Evolutionary conservation across 768 basidiomycete species (phyloP).

Genomic region (Boletus coccyginus): DNA sequence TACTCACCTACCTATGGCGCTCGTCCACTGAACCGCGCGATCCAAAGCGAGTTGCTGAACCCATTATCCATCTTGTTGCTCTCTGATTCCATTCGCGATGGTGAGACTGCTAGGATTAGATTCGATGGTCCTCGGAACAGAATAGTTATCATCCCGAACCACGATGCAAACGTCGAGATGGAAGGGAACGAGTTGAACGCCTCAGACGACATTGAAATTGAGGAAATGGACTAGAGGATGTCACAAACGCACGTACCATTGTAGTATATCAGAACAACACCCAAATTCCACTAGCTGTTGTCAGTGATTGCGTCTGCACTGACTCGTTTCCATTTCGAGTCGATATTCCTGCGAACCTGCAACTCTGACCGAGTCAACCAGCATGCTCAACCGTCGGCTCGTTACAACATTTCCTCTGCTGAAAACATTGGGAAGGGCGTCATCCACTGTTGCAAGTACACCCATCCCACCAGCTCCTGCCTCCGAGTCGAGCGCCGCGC

Average conservation of each 20-base stretch:
- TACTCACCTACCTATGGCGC: constrained; percentile 88
- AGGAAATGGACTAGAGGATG: constrained; percentile 17
- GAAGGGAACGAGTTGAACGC: constrained; percentile 59
- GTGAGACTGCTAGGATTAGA: constrained; percentile 69
- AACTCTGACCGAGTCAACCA: not conserved
- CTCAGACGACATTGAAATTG: constrained; percentile 44
- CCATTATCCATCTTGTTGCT: constrained; percentile 85
- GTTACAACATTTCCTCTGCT: constrained; percentile 16
- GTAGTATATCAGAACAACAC: not conserved
- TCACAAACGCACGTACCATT: not conserved
- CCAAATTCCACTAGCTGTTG: not conserved
- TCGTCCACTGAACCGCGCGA: constrained; percentile 85
- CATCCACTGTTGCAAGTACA: constrained; percentile 21
- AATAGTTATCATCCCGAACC: constrained; percentile 78
- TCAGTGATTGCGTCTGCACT: too few species aligned
- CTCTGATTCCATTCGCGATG: constrained; percentile 77
- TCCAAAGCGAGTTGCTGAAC: constrained; percentile 91
- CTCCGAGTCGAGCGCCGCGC: constrained; percentile 34
- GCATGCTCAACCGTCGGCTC: constrained; percentile 30
- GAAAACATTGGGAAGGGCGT: constrained; percentile 17
- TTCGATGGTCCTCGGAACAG: constrained; percentile 85
- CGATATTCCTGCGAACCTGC: not conserved
- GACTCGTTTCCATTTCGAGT: constrained; percentile 16
- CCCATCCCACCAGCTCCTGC: constrained; percentile 8
- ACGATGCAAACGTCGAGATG: constrained; percentile 48